Base-by-base conservation (phyloP, 768 basidiomycete species). In the Boletus pseudo-olivaceus region DNA sequence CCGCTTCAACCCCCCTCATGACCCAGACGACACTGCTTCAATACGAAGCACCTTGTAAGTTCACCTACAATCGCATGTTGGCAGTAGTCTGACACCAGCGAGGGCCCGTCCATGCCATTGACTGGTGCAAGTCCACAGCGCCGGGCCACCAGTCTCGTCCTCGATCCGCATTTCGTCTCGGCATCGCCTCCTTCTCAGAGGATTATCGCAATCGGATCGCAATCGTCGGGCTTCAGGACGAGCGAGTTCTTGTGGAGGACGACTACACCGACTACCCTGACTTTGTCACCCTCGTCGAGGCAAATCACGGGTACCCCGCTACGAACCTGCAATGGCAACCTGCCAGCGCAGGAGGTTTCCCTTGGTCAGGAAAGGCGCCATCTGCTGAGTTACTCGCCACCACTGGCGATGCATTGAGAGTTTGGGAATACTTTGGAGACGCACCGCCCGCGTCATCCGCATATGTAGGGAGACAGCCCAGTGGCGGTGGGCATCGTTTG, bases 281-380 rank as follows among this genome's bases (percentile, higher is more conserved):
- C 73, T 97, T 96, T 67, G 84, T 87, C 38, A 87, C 87, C 6
- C 80, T 95, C 20, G 93, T 91, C 55, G 85, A 90, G 61, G 83
- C 87, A 2, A 81, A 84, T 58, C 90, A 97, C 59, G 88, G 90
- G 42, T 98, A 96, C 73, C 97, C 97, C 17, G 91, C 93, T 10
- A 98, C 94, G 14, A 88, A 85, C 69, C 72, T 98, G 45, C 93
- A 89, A 64, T 98, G 94, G 90, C 93, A 97, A 61, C 97, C 97
- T 17, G 79, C 81, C 5, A 80, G 82, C 27, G 78, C 89, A 20
- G 73, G 78, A 30, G 79, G 76, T 41, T 81, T 82, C 67, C 68
- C 76, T 40, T 90, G 90, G 88, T 76, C 82, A 7, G 82, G 84
- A 69, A 90, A 86, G 68, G 77, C 80, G 5, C 72, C 78, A 8